Evolutionary conservation across 2,329 filamentous ascomycete genomes (phyloP), one percentile per base, ranked within the genome.

Genomic region (Aspergillus hortae): DNA sequence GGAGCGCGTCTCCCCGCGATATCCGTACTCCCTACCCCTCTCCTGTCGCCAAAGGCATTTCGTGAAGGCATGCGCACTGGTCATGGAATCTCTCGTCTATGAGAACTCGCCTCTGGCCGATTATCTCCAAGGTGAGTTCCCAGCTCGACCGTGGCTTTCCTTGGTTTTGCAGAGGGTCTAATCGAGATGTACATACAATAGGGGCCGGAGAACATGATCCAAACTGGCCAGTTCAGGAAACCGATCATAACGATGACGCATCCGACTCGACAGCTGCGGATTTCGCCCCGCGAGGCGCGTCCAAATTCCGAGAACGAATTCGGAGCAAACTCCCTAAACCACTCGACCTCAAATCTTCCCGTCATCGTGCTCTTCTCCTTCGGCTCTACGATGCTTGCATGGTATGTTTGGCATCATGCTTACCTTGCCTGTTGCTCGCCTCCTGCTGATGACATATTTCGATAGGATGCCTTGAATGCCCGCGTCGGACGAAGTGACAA

Each of bases 21-120:
- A 30, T 9, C 7, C 27, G 10, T 33, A 21, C 40, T 15, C 44
- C 19, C 19, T 46, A 41, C 40, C 49, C 32, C 44, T 15, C 46
- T 53, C 14, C 35, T 38, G 35, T n/a, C 35, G 35, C 35, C 15
- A 11, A n/a, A 38, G 32, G 41, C 45, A n/a, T 33, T 41, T 15
- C 35, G 27, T 36, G 46, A 53, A 62, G 66, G 66, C 61, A 69
- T 71, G 69, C 61, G 58, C 57, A 54, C 53, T 55, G 59, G 72
- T 63, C 71, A 94, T 96, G 92, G 92, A 96, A 81, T 85, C 88
- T 66, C 80, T 96, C 64, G 84, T 96, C 63, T 89, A 88, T 74
- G 84, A 94, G 75, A 86, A 91, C 75, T 89, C 89, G 69, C 92
- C 92, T 63, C 80, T 96, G 74, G 91, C 90, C 68, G 85, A 89